Conservation (phyloP, 2,329 filamentous ascomycete genomes). For the Botrytis sinoallii region DNA sequence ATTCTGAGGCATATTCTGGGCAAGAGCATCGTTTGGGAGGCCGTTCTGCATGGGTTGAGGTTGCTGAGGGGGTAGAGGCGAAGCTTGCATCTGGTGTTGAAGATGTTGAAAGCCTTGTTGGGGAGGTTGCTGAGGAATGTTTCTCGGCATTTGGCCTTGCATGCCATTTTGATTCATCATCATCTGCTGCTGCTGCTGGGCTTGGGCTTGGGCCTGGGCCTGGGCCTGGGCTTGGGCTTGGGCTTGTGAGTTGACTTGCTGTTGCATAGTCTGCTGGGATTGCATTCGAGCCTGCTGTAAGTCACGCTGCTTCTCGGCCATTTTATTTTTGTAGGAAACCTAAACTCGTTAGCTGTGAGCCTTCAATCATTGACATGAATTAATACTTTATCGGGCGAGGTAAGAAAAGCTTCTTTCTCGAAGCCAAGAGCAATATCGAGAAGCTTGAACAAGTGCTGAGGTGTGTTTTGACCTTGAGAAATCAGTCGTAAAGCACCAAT, state of each 20-base stretch:
- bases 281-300: slow-evolving; percentile 33
- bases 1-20: slow-evolving; percentile 34
- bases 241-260: slow-evolving; percentile 42
- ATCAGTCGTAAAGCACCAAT: slow-evolving; percentile 35
- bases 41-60: slow-evolving; percentile 34
- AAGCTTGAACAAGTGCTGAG: slow-evolving; percentile 28
- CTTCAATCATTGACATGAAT: background rate
- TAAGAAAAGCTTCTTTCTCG: slow-evolving; percentile 35
- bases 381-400: slow-evolving; percentile 32
- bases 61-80: slow-evolving; percentile 49
- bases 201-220: slow-evolving; percentile 38
- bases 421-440: slow-evolving; percentile 35
- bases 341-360: slow-evolving; percentile 25
- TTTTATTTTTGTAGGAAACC: slow-evolving; percentile 32
- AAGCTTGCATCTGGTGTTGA: slow-evolving; percentile 57
- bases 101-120: slow-evolving; percentile 57
- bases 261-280: slow-evolving; percentile 41
- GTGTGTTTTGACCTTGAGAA: slow-evolving; percentile 28
- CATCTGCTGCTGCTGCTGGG: slow-evolving; percentile 48
- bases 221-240: slow-evolving; percentile 42
- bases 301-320: slow-evolving; percentile 33
- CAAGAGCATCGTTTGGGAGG: slow-evolving; percentile 35
- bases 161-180: slow-evolving; percentile 49
- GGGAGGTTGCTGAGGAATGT: slow-evolving; percentile 45
- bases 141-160: slow-evolving; percentile 51